These are phyloP conservation scores for Coccomyxa sp. DNA, from an alignment of 139 green algal genomes.

Conservation along the genomic window DNA sequence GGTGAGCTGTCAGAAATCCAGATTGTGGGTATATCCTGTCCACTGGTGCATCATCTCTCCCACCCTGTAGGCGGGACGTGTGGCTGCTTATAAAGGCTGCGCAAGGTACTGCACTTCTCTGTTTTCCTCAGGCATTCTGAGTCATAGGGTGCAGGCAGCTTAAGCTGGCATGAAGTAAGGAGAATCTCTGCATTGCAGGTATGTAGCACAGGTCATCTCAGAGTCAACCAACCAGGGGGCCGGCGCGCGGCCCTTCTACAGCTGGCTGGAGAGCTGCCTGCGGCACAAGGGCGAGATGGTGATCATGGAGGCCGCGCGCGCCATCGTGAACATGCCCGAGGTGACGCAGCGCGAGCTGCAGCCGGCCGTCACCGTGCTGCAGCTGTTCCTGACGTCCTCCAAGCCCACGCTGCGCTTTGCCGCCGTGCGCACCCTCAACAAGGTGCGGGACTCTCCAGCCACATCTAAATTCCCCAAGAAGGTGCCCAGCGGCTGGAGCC, in stretches of 20 bases:
- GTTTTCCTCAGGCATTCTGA: too few species aligned
- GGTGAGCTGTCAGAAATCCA: slow-evolving; percentile 67
- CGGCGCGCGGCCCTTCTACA: slow-evolving; percentile 89
- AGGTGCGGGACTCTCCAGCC: neutral
- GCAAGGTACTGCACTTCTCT: too few species aligned
- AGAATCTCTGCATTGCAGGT: neutral
- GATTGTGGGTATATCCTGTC: too few species aligned
- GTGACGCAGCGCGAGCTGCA: slow-evolving; percentile 88
- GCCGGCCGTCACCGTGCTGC: slow-evolving; percentile 95
- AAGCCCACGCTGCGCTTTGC: slow-evolving; percentile 96
- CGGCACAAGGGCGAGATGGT: slow-evolving; percentile 83
- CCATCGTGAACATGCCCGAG: slow-evolving; percentile 88
- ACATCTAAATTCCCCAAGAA: too few species aligned
- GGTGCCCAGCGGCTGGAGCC: too few species aligned
- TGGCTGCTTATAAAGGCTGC: too few species aligned
- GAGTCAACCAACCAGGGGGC: slow-evolving; percentile 25
- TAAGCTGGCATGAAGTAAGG: too few species aligned
- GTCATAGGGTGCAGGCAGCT: too few species aligned
- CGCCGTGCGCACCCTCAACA: slow-evolving; percentile 25
- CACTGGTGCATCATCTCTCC: too few species aligned
- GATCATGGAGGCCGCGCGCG: slow-evolving; percentile 91
- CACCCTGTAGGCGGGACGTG: too few species aligned
- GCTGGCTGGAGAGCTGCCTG: slow-evolving; percentile 96
- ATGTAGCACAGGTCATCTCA: slow-evolving; percentile 49
- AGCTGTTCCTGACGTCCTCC: slow-evolving; percentile 95